A percentile compares a stretch with the other conserved stretches of the same genome.
Evolutionary conservation across 805 yeast species (phyloP).

Genomic region (Nakazawaea molendinolei): DNA sequence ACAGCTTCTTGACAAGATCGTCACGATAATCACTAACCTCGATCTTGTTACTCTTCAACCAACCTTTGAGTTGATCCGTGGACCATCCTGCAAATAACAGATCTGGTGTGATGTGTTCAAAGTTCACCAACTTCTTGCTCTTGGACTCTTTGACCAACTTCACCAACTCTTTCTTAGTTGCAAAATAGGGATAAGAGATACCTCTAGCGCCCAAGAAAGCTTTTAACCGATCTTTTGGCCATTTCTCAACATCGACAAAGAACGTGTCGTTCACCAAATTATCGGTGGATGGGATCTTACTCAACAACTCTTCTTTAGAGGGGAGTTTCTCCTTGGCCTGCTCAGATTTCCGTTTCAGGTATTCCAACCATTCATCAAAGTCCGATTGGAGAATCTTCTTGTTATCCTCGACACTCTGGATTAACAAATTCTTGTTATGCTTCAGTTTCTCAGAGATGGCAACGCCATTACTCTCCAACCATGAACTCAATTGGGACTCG

Average conservation of each 20-base stretch:
- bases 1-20: constrained; percentile 19
- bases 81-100: constrained; percentile 32
- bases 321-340: constrained; percentile 20
- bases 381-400: constrained; percentile 31
- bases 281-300: constrained; percentile 21
- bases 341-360: constrained; percentile 23
- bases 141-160: constrained; percentile 32
- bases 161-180: constrained; percentile 33
- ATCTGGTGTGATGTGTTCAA: constrained; percentile 15
- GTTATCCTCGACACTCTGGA: constrained; percentile 27
- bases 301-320: constrained; percentile 2
- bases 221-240: constrained; percentile 40
- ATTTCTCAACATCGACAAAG: constrained; percentile 35
- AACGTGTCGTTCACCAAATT: constrained; percentile 38
- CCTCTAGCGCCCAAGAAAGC: constrained; percentile 35
- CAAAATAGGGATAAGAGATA: constrained; percentile 30
- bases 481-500: constrained; percentile 44
- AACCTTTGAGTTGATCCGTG: constrained; percentile 29
- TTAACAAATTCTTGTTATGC: constrained; percentile 28
- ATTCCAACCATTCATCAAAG: constrained; percentile 28
- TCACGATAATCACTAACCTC: constrained; percentile 20
- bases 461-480: constrained; percentile 43
- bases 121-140: constrained; percentile 23
- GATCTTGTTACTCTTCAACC: constrained; percentile 30
- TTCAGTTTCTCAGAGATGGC: constrained; percentile 28